phyloP scores from a whole-genome alignment of 2,329 filamentous ascomycete genomes.

The Talaromyces sp. region DNA sequence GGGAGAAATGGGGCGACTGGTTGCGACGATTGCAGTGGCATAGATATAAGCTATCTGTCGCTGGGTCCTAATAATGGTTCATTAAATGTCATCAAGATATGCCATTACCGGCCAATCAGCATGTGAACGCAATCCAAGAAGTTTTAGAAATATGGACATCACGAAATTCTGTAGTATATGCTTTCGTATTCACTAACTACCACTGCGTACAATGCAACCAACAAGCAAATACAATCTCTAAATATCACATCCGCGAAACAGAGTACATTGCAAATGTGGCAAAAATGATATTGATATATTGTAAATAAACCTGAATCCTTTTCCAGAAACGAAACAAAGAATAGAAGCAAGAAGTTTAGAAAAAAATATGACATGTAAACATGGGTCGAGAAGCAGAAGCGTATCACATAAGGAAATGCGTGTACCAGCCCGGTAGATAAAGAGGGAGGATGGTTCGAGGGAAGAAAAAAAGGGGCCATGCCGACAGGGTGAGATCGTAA shows the following conservation, averaged over 20 bases:
- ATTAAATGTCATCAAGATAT: too few relatives aligned
- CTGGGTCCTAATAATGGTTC: too few relatives aligned
- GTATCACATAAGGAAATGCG: neutral
- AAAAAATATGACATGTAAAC: neutral
- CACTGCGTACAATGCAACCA: neutral
- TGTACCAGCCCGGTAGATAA: neutral
- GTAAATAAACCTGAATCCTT: neutral
- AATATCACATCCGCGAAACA: neutral
- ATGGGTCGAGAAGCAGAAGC: neutral
- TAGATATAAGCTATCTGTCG: too few relatives aligned
- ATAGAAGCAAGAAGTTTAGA: neutral
- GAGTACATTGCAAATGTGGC: neutral
- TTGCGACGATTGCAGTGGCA: too few relatives aligned
- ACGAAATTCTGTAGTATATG: neutral
- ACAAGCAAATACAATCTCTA: neutral
- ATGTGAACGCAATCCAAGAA: too few relatives aligned
- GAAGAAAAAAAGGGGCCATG: neutral
- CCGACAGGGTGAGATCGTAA: constrained; percentile 6
- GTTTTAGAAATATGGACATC: too few relatives aligned
- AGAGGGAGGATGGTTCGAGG: neutral
- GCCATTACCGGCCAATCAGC: too few relatives aligned
- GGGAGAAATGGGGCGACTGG: too few relatives aligned
- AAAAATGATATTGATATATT: neutral
- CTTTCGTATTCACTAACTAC: neutral
- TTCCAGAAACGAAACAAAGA: neutral